These are phyloP conservation scores for Starmerella ratchasimensis DNA, from an alignment of 805 yeast species.

Conservation along the genomic window DNA sequence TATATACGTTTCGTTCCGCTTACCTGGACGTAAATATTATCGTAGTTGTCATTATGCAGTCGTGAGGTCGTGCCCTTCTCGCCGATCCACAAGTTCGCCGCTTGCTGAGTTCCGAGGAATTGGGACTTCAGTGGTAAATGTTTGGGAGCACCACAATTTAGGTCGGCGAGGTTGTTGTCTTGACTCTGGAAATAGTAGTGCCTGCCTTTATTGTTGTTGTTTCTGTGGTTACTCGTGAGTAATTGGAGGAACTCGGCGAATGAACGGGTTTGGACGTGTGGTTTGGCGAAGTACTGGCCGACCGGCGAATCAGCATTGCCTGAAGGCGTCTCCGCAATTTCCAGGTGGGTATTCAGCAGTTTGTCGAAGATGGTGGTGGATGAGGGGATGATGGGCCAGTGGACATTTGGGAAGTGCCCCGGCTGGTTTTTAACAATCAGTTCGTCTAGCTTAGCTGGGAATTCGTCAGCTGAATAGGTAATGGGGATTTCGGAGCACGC, in stretches of 20 bases:
- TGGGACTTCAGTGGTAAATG: conserved; percentile 17
- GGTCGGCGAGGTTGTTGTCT: conserved; percentile 24
- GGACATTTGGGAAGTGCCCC: conserved; percentile 7
- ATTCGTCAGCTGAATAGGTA: neutral
- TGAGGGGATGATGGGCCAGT: conserved; percentile 1
- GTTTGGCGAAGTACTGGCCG: conserved; percentile 25
- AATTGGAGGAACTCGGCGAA: conserved; percentile 21
- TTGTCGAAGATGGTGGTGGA: conserved; percentile 1
- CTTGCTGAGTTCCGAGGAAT: conserved; percentile 23
- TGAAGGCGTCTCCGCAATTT: conserved; percentile 25
- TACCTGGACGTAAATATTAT: conserved; percentile 28
- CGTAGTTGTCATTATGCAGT: conserved; percentile 29
- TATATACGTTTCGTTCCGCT: conserved; percentile 26
- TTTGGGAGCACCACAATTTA: conserved; percentile 10
- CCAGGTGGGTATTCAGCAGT: conserved; percentile 3
- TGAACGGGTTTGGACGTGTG: conserved; percentile 20
- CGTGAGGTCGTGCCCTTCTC: conserved; percentile 23
- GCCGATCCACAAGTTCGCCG: conserved; percentile 31
- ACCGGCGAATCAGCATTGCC: conserved; percentile 31
- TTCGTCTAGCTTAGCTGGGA: conserved; percentile 6
- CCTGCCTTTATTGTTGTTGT: conserved; percentile 12
- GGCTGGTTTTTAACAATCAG: conserved; percentile 12
- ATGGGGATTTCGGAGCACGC: conserved; percentile 3
- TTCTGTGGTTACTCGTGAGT: too few relatives aligned
- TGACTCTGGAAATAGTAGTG: conserved; percentile 29